Conservation (phyloP, 208 protist genomes). For the Trypanosoma avium region DNA sequence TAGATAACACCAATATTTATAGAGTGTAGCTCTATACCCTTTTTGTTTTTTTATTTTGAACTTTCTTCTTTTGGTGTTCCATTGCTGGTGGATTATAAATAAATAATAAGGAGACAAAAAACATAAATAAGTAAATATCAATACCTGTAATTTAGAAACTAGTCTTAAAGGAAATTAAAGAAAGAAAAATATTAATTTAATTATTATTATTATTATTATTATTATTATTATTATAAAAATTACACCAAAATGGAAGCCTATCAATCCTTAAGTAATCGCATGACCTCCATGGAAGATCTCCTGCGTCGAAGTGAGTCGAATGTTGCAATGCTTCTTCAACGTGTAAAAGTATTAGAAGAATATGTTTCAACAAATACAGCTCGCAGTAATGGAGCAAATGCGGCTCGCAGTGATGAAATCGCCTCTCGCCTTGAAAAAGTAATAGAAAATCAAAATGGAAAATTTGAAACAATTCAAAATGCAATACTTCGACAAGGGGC, state of each 20-base stretch:
- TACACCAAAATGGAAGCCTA: slow-evolving; percentile 26
- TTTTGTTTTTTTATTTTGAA: too few species aligned
- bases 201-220: too few species aligned
- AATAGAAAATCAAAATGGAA: slow-evolving; percentile 43
- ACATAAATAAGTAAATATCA: too few species aligned
- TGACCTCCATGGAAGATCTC: slow-evolving; percentile 82
- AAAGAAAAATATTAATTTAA: too few species aligned
- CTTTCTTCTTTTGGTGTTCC: neutral
- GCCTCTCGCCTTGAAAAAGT: slow-evolving; percentile 1
- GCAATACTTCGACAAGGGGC: slow-evolving; percentile 46
- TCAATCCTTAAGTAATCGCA: slow-evolving; percentile 48
- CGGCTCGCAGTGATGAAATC: slow-evolving; percentile 42
- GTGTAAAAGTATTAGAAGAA: slow-evolving; percentile 79
- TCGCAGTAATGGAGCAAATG: slow-evolving; percentile 37
- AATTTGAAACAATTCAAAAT: slow-evolving; percentile 56
- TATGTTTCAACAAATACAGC: slow-evolving; percentile 48
- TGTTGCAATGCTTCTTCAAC: slow-evolving; percentile 54
- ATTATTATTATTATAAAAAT: too few species aligned
- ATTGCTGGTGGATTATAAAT: too few species aligned
- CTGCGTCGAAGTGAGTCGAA: slow-evolving; percentile 74
- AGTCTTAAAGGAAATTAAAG: too few species aligned
- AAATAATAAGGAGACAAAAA: too few species aligned
- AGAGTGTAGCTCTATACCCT: neutral
- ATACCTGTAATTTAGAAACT: too few species aligned
- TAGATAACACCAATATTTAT: too few species aligned